phyloP scores from a whole-genome alignment of 495 filamentous ascomycete genomes.

The Aspergillus kassunensis region DNA sequence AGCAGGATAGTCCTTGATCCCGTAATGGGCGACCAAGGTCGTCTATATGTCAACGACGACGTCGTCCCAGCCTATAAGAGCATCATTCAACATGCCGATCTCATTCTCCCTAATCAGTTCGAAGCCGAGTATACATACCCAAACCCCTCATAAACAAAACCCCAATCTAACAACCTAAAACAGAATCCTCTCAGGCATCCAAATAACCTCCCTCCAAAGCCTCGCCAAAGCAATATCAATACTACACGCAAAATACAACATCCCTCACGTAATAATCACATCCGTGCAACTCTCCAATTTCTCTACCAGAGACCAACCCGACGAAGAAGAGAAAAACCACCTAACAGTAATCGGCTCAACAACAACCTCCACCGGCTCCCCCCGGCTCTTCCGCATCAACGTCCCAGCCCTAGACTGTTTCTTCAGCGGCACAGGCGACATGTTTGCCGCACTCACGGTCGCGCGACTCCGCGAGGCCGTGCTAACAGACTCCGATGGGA shows the following conservation, averaged over 20 bases:
- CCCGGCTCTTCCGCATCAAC: slow-evolving; percentile 77
- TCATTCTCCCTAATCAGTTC: slow-evolving; percentile 95
- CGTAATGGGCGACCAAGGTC: slow-evolving; percentile 95
- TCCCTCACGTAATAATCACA: slow-evolving; percentile 92
- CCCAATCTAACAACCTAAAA: background rate
- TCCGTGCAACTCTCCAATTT: slow-evolving; percentile 59
- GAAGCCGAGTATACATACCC: slow-evolving; percentile 71
- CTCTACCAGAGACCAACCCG: slow-evolving; percentile 28
- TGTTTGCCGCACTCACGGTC: slow-evolving; percentile 91
- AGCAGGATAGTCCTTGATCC: slow-evolving; percentile 71
- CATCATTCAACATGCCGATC: slow-evolving; percentile 72
- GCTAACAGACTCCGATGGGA: slow-evolving; percentile 23
- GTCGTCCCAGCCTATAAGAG: slow-evolving; percentile 87
- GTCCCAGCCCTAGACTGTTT: slow-evolving; percentile 85
- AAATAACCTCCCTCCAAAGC: slow-evolving; percentile 70
- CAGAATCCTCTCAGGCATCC: slow-evolving; percentile 75
- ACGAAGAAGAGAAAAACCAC: too few species aligned
- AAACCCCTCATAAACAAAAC: slow-evolving; percentile 23
- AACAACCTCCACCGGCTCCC: slow-evolving; percentile 52
- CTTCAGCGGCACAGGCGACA: slow-evolving; percentile 95
- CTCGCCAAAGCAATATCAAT: slow-evolving; percentile 68
- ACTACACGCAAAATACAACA: slow-evolving; percentile 68
- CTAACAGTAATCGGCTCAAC: slow-evolving; percentile 79
- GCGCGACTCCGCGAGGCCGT: slow-evolving; percentile 86
- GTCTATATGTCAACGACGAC: slow-evolving; percentile 82